Conservation (phyloP, 2,329 filamentous ascomycete species). For the Colletotrichum graminicola region DNA sequence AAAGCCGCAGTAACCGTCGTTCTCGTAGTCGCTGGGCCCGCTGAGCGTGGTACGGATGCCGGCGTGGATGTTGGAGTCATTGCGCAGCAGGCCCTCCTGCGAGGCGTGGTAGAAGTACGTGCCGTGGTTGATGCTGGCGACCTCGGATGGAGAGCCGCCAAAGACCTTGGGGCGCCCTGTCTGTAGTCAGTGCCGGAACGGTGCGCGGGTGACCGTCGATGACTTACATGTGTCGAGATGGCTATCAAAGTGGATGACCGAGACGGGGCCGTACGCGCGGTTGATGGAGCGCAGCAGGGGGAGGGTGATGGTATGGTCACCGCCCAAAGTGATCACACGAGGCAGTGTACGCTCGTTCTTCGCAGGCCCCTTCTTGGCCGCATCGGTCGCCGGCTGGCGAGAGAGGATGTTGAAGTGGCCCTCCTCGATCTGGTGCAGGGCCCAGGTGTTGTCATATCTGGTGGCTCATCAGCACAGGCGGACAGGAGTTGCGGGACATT, state of each 20-base stretch:
- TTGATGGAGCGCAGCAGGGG: constrained; percentile 71
- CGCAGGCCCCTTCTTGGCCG: constrained; percentile 74
- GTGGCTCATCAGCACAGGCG: constrained; percentile 12
- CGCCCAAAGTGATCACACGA: constrained; percentile 81
- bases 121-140: constrained; percentile 85
- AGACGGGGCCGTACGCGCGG: constrained; percentile 70
- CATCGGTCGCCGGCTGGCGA: constrained; percentile 76
- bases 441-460: constrained; percentile 85
- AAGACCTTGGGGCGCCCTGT: constrained; percentile 88
- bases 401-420: constrained; percentile 83
- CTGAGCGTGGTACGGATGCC: constrained; percentile 87
- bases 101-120: constrained; percentile 90
- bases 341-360: constrained; percentile 82
- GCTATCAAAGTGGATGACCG: constrained; percentile 73
- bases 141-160: constrained; percentile 81
- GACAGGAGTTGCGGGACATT: constrained; percentile 19
- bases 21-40: constrained; percentile 84
- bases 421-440: constrained; percentile 86
- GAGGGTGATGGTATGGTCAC: constrained; percentile 73
- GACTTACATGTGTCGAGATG: constrained; percentile 75
- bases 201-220: constrained; percentile 36
- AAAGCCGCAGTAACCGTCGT: constrained; percentile 88
- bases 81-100: constrained; percentile 81
- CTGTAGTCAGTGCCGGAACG: constrained; percentile 47
- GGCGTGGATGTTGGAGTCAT: constrained; percentile 89